phyloP scores from a whole-genome alignment of 768 basidiomycete species.

The Panus rudis region DNA sequence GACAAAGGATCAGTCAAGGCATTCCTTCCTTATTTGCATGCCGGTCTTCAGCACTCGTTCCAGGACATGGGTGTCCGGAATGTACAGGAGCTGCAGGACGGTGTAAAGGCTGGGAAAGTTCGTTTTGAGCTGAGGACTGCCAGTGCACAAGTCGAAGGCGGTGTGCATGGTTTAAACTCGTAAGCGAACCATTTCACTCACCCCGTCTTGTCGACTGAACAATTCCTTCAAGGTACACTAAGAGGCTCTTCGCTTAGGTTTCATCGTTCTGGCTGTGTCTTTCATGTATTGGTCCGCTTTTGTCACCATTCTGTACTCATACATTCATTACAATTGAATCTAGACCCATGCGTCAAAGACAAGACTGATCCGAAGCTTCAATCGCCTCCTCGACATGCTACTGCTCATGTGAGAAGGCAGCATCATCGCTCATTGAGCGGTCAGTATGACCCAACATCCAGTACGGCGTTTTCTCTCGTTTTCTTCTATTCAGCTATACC shows the following conservation, averaged over 20 bases:
- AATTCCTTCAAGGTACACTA: slow-evolving; percentile 40
- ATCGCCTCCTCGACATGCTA: no score
- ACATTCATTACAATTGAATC: no score
- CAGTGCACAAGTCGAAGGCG: slow-evolving; percentile 92
- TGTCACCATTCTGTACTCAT: no score
- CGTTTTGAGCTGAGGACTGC: slow-evolving; percentile 92
- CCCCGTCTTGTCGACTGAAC: neutral
- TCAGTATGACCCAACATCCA: no score
- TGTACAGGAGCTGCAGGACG: slow-evolving; percentile 58
- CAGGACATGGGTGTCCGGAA: slow-evolving; percentile 85
- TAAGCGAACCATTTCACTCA: slow-evolving; percentile 38
- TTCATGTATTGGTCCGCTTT: no score
- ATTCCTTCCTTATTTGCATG: slow-evolving; percentile 81
- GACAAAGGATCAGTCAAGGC: slow-evolving; percentile 94
- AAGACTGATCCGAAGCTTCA: no score
- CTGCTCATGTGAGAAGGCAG: no score
- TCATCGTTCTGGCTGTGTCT: neutral
- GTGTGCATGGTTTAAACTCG: slow-evolving; percentile 93
- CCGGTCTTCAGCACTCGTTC: slow-evolving; percentile 85
- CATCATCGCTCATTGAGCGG: no score
- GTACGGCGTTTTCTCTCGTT: no score
- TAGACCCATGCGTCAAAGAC: no score
- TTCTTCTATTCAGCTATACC: no score
- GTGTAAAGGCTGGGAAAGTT: slow-evolving; percentile 58
- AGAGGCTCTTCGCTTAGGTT: slow-evolving; percentile 41